These are phyloP conservation scores for Blastocystis sp. DNA, from an alignment of 352 stramenopile species.

Conservation along the genomic window DNA sequence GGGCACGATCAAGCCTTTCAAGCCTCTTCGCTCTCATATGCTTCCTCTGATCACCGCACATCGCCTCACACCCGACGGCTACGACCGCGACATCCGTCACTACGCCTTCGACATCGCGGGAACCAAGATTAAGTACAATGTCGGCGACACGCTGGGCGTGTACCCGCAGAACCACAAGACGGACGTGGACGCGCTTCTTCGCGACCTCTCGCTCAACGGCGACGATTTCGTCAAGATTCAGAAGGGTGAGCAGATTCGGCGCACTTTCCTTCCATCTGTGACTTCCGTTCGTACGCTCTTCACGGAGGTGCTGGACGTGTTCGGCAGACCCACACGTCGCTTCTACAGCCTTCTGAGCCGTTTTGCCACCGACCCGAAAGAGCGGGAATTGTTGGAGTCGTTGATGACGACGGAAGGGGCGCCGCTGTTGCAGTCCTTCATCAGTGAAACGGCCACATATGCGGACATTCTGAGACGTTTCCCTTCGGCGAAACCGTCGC, in stretches of 20 bases:
- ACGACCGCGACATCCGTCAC: constrained; percentile 86
- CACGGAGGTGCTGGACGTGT: constrained; percentile 84
- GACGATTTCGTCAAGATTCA: constrained; percentile 82
- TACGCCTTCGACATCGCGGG: constrained; percentile 84
- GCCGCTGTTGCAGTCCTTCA: constrained; percentile 76
- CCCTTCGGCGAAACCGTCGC: constrained; percentile 79
- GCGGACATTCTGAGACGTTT: constrained; percentile 83
- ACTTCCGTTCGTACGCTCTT: constrained; percentile 84
- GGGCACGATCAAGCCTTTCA: constrained; percentile 75
- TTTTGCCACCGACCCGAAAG: constrained; percentile 78
- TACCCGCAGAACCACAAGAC: constrained; percentile 84
- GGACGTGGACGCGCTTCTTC: constrained; percentile 81
- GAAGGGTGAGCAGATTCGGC: constrained; percentile 75
- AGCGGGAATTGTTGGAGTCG: constrained; percentile 77
- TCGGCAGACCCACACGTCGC: constrained; percentile 83
- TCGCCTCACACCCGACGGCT: constrained; percentile 82
- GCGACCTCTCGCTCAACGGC: constrained; percentile 80
- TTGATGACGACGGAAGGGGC: constrained; percentile 33
- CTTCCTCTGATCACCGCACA: constrained; percentile 83
- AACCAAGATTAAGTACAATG: constrained; percentile 83
- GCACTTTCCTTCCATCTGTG: constrained; percentile 77
- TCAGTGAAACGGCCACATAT: constrained; percentile 79
- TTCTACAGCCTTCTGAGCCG: constrained; percentile 83
- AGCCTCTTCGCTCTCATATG: constrained; percentile 75
- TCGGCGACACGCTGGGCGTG: constrained; percentile 83